Evolutionary conservation across 371 early-diverging fungal species (phyloP).

Genomic region (Mucor ambiguus): DNA sequence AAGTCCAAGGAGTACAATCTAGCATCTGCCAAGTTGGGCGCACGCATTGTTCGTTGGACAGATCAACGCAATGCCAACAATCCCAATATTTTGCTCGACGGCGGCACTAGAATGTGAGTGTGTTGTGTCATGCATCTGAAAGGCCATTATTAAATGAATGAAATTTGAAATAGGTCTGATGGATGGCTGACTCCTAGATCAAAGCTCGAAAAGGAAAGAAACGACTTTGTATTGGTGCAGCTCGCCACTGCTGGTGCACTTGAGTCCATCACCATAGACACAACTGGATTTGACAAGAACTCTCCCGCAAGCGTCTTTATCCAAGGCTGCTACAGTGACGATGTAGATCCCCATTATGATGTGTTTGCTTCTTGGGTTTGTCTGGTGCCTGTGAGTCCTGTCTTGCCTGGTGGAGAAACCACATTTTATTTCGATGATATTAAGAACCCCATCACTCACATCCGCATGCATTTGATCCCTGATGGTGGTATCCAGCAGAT

Average conservation of each 20-base stretch:
- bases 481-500: conserved; percentile 44
- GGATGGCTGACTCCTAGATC: conserved; percentile 79
- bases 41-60: conserved; percentile 66
- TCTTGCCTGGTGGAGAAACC: neutral
- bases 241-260: conserved; percentile 70
- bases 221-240: conserved; percentile 70
- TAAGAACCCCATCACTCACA: conserved; percentile 11
- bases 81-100: conserved; percentile 67
- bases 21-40: conserved; percentile 73
- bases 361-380: conserved; percentile 18
- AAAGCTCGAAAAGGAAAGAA: conserved; percentile 46
- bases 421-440: neutral
- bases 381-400: conserved; percentile 6
- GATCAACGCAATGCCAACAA: conserved; percentile 70
- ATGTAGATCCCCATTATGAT: conserved; percentile 26
- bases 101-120: conserved; percentile 44
- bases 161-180: conserved; percentile 38
- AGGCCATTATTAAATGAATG: neutral
- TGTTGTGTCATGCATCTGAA: neutral
- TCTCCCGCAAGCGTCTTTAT: conserved; percentile 23
- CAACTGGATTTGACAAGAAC: conserved; percentile 60
- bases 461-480: conserved; percentile 30
- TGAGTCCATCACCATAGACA: conserved; percentile 69
- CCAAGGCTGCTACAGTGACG: conserved; percentile 30
- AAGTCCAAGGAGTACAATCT: conserved; percentile 60